Base-by-base conservation (phyloP, 169 alveolate genomes). In the Eimeria sp. region DNA sequence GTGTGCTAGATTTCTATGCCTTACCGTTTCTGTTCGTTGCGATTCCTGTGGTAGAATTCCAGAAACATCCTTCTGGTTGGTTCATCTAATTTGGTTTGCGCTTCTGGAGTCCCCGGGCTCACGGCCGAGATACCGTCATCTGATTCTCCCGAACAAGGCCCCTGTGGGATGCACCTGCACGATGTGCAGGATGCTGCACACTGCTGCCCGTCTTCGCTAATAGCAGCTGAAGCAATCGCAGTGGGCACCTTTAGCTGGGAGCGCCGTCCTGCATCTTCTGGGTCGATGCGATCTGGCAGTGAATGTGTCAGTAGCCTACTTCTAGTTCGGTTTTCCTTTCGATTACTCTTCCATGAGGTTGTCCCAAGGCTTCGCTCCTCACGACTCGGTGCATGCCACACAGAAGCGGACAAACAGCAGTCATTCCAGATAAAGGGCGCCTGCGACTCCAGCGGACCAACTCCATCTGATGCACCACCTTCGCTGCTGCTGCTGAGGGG, bases 21-120 rank as follows among this genome's bases (percentile, higher is more conserved):
- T 25, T 37, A 85, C 91, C 91, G 91, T 85, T 30, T 68, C 80
- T 58, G 91, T 54, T 58, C 91, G 20, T 62, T 85, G 58, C 68
- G 52, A 37, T 85, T 85, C 46, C 78, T 85, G 52, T 60, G 60
- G 27, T 49, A 85, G 68, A 60, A 85, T 4, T 62, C 78, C 27
- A 85, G 49, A 33, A 85, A 40, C 91, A 85, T 62, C 76, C 30
- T 40, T 27, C 80, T 60, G 62, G 80, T 54, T 71, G 77, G 82
- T 49, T 60, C 91, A 23, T 85, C 91, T 37, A 85, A 33, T 37
- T 62, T 37, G 46, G 68, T 43, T 25, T 60, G 78, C 16, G 43
- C 56, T 40, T 37, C 60, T 85, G 74, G 23, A 10, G 20, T 43
- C 56, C 76, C 74, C 71, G 72, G 66, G 72, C n/a, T 33, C 74